Evolutionary conservation across 2,329 filamentous ascomycete genomes (phyloP).

Genomic region (Fusarium napiforme): DNA sequence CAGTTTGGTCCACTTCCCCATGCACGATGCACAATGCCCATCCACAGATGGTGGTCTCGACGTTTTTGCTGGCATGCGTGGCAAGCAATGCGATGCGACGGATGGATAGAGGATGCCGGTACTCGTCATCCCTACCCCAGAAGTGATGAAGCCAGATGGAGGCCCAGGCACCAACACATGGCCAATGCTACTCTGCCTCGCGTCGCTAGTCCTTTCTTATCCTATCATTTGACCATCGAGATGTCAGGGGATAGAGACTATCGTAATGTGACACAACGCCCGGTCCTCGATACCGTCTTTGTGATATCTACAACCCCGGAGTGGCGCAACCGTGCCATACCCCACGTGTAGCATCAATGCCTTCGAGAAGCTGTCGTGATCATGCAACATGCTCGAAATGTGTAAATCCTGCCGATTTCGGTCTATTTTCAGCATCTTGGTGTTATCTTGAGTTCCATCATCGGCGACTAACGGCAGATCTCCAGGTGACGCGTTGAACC

Average conservation of each 20-base stretch:
- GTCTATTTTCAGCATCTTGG: neutral
- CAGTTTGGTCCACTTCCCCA: slow-evolving; percentile 28
- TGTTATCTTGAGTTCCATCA: neutral
- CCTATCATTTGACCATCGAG: slow-evolving; percentile 37
- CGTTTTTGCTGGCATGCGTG: slow-evolving; percentile 11
- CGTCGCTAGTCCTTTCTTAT: slow-evolving; percentile 14
- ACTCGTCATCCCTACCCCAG: slow-evolving; percentile 29
- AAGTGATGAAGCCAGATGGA: slow-evolving; percentile 6
- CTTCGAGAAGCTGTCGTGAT: slow-evolving; percentile 12
- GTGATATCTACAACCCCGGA: slow-evolving; percentile 25
- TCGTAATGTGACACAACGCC: slow-evolving; percentile 17
- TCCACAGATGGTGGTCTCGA: slow-evolving; percentile 17
- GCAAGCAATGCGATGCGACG: slow-evolving; percentile 1
- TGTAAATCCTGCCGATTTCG: neutral
- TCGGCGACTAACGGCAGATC: neutral
- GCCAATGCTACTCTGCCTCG: slow-evolving; percentile 3
- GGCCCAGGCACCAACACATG: slow-evolving; percentile 29
- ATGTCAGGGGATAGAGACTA: slow-evolving; percentile 13
- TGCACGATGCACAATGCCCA: slow-evolving; percentile 13
- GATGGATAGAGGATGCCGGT: slow-evolving; percentile 2
- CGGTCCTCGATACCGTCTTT: slow-evolving; percentile 2
- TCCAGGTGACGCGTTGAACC: neutral
- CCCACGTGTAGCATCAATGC: neutral
- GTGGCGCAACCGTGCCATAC: slow-evolving; percentile 3
- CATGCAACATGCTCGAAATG: slow-evolving; percentile 6